phyloP scores from a whole-genome alignment of 495 filamentous ascomycete species.

The Podospora didyma region DNA sequence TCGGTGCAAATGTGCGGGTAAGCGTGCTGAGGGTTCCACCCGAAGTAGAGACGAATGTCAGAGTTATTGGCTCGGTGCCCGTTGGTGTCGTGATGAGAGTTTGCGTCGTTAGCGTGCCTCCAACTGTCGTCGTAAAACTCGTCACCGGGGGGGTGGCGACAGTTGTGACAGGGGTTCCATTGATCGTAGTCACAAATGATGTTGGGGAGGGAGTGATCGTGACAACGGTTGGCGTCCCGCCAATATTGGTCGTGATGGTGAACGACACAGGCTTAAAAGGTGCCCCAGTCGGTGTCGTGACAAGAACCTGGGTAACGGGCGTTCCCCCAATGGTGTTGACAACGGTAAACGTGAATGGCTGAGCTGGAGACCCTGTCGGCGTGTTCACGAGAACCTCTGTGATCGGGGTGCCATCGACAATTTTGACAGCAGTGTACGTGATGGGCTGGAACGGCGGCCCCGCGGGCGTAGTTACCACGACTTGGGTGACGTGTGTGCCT shows the following conservation, averaged over 20 bases:
- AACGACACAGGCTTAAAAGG: slow-evolving; percentile 19
- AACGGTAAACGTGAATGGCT: slow-evolving; percentile 14
- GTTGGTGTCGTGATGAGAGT: slow-evolving; percentile 26
- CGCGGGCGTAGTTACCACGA: slow-evolving; percentile 11
- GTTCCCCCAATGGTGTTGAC: slow-evolving; percentile 18
- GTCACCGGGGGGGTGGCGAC: slow-evolving; percentile 24
- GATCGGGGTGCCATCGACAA: slow-evolving; percentile 14
- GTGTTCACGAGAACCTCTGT: slow-evolving; percentile 15
- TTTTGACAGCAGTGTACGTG: slow-evolving; percentile 13
- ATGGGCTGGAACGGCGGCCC: slow-evolving; percentile 14
- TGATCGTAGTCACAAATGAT: slow-evolving; percentile 24
- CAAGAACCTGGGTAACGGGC: slow-evolving; percentile 17
- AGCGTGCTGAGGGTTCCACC: slow-evolving; percentile 23
- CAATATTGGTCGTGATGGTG: slow-evolving; percentile 19
- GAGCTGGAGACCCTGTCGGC: slow-evolving; percentile 7
- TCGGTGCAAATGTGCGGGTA: slow-evolving; percentile 20
- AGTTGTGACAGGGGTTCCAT: slow-evolving; percentile 21
- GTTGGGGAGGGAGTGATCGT: slow-evolving; percentile 17
- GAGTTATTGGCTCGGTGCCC: slow-evolving; percentile 20
- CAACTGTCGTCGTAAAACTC: slow-evolving; percentile 24
- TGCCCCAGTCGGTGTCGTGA: slow-evolving; percentile 14
- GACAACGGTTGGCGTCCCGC: slow-evolving; percentile 26
- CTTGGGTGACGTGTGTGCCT: slow-evolving; percentile 13
- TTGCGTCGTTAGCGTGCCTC: slow-evolving; percentile 22
- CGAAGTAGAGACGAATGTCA: slow-evolving; percentile 24